A percentile compares a stretch with the other conserved stretches of the same genome.
These are phyloP conservation scores for Hypomyces rosellus DNA, from an alignment of 2,329 filamentous ascomycete species.

Conservation along the genomic window DNA sequence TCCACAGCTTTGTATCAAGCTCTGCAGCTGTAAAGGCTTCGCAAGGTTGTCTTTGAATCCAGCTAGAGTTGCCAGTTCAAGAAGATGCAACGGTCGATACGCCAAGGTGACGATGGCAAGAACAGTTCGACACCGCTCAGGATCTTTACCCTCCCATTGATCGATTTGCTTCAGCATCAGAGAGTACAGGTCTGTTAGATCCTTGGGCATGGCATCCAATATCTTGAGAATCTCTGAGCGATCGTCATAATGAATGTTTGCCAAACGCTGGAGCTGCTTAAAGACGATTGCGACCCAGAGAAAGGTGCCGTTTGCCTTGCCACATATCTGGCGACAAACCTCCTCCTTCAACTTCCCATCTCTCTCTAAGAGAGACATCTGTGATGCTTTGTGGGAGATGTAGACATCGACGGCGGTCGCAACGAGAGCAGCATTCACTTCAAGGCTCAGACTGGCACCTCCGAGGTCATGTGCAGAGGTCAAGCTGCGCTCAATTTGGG, in stretches of 20 bases:
- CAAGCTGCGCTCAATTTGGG: slow-evolving; percentile 12
- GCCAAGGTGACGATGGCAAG: slow-evolving; percentile 23
- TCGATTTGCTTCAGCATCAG: slow-evolving; percentile 30
- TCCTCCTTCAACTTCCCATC: slow-evolving; percentile 8
- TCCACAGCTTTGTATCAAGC: slow-evolving; percentile 30
- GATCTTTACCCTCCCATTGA: slow-evolving; percentile 18
- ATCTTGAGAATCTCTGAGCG: neutral
- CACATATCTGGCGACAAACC: slow-evolving; percentile 14
- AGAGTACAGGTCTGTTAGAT: slow-evolving; percentile 24
- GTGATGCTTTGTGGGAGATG: neutral
- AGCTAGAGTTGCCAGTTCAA: slow-evolving; percentile 24
- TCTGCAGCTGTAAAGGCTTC: slow-evolving; percentile 2
- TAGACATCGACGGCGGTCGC: slow-evolving; percentile 2
- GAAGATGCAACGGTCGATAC: slow-evolving; percentile 29
- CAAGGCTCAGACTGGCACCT: neutral
- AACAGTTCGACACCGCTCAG: slow-evolving; percentile 23
- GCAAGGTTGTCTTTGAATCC: slow-evolving; percentile 33
- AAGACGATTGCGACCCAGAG: slow-evolving; percentile 19
- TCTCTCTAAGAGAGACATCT: neutral
- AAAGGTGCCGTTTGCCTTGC: slow-evolving; percentile 30
- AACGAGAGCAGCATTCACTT: slow-evolving; percentile 19
- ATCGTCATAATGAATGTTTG: neutral
- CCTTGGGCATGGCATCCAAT: neutral
- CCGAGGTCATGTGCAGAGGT: no score
- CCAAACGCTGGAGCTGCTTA: slow-evolving; percentile 7